phyloP scores from a whole-genome alignment of 2,329 filamentous ascomycete species.

The Ophiocordyceps camponoti-rufipedis region DNA sequence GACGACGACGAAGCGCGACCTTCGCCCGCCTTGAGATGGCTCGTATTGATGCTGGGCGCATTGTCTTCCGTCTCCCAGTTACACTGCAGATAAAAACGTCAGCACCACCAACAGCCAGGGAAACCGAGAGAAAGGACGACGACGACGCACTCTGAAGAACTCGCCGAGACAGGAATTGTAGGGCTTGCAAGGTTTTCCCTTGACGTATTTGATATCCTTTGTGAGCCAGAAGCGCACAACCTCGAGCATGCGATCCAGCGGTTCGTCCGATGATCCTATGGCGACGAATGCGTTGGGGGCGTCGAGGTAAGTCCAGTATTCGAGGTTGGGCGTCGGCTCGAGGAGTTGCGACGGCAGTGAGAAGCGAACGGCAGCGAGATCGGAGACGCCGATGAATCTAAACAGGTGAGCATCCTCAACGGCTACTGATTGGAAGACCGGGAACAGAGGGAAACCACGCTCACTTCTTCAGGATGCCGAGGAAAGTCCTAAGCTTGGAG shows the following conservation, averaged over 20 bases:
- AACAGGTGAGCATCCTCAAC: not conserved
- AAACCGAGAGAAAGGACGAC: not conserved
- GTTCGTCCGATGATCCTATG: slow-evolving; percentile 77
- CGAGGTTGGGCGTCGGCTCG: slow-evolving; percentile 89
- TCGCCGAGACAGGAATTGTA: slow-evolving; percentile 96
- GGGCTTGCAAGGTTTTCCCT: slow-evolving; percentile 95
- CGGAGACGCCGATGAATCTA: slow-evolving; percentile 88
- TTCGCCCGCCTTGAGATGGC: slow-evolving; percentile 19
- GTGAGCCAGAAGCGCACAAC: slow-evolving; percentile 97
- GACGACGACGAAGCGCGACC: slow-evolving; percentile 1
- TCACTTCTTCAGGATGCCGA: slow-evolving; percentile 77
- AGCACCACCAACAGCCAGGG: not conserved
- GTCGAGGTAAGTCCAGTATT: slow-evolving; percentile 98
- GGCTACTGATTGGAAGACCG: not conserved
- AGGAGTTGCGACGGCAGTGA: slow-evolving; percentile 88
- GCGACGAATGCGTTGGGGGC: slow-evolving; percentile 74
- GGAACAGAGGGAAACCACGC: slow-evolving; percentile 10
- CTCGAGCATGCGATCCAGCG: slow-evolving; percentile 84
- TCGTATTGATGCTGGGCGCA: slow-evolving; percentile 44
- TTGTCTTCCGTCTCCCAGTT: slow-evolving; percentile 87
- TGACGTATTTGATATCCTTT: slow-evolving; percentile 97
- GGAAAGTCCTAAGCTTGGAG: slow-evolving; percentile 76
- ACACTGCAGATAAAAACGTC: slow-evolving; percentile 34
- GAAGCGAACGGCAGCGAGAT: slow-evolving; percentile 91
- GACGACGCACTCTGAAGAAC: slow-evolving; percentile 65